phyloP scores from a whole-genome alignment of 192 early-diverging fungal species.

The Backusella tuberculispora region DNA sequence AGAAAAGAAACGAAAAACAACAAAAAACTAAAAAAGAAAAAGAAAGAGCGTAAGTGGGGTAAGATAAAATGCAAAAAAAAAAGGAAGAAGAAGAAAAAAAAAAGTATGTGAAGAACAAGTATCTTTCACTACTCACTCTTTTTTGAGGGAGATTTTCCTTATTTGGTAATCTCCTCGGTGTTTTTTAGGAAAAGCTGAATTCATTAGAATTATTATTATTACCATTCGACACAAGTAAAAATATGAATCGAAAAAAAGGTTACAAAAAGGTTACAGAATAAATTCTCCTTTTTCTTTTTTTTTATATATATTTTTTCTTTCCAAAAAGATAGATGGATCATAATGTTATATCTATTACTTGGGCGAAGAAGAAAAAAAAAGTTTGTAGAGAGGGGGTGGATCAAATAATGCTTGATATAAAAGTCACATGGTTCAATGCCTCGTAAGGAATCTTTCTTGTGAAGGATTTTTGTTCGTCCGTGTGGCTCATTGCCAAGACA shows the following conservation, averaged over 20 bases:
- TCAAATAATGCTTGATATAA: neutral
- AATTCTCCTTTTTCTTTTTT: no score
- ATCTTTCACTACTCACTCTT: slow-evolving; percentile 1
- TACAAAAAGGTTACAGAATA: no score
- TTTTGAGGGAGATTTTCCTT: slow-evolving; percentile 17
- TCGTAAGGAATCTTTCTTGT: slow-evolving; percentile 76
- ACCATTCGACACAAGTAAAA: neutral
- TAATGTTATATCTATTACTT: no score
- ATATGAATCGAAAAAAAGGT: neutral
- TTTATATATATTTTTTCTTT: no score
- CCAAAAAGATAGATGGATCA: no score
- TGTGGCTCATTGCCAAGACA: slow-evolving; percentile 88
- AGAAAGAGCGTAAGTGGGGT: no score
- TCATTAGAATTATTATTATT: neutral
- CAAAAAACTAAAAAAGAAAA: no score
- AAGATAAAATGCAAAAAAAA: no score
- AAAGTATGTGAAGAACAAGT: slow-evolving; percentile 26
- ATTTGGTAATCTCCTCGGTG: slow-evolving; percentile 24
- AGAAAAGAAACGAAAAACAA: neutral
- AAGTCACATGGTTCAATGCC: slow-evolving; percentile 30
- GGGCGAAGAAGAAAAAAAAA: no score
- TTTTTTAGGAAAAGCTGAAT: neutral
- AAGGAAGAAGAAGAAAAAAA: neutral
- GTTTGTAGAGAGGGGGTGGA: neutral
- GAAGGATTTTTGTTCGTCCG: slow-evolving; percentile 66